A percentile compares a stretch with the other conserved stretches of the same genome.
Evolutionary conservation across 768 basidiomycete species (phyloP).

Genomic region (Boletus vinaceobasis): DNA sequence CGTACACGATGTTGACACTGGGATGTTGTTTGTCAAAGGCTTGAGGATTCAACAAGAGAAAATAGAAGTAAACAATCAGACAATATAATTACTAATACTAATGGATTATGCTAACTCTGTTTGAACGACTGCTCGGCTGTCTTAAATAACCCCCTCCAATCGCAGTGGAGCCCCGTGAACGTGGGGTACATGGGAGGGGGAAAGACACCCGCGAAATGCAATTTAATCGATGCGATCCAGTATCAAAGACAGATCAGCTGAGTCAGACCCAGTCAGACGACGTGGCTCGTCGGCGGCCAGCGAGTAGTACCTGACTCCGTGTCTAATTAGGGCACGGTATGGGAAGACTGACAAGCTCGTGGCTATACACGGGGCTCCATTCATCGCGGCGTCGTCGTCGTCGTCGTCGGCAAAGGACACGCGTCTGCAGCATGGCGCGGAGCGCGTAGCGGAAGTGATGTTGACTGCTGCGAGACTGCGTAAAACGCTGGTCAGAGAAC

Average conservation of each 20-base stretch:
- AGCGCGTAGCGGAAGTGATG: not conserved
- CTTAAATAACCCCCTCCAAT: slow-evolving; percentile 5
- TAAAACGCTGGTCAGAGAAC: slow-evolving; percentile 1
- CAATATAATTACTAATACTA: not conserved
- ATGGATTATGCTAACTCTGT: slow-evolving; percentile 4
- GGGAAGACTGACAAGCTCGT: slow-evolving; percentile 6
- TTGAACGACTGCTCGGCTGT: not conserved
- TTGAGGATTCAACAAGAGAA: slow-evolving; percentile 24
- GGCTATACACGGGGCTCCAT: slow-evolving; percentile 1
- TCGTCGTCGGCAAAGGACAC: slow-evolving; percentile 14
- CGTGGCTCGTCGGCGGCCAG: slow-evolving; percentile 20
- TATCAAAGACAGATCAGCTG: slow-evolving; percentile 1
- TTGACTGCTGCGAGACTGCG: slow-evolving; percentile 6
- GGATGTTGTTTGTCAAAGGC: slow-evolving; percentile 24
- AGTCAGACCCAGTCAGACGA: slow-evolving; percentile 9
- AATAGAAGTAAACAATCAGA: slow-evolving; percentile 15
- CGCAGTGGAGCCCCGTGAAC: not conserved
- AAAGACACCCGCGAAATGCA: not conserved
- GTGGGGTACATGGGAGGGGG: not conserved
- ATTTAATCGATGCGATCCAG: slow-evolving; percentile 17
- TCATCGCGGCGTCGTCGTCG: not conserved
- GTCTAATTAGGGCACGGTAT: slow-evolving; percentile 13
- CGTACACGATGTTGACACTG: not conserved
- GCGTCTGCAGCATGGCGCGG: slow-evolving; percentile 6
- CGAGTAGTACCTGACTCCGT: slow-evolving; percentile 16